These are phyloP conservation scores for Pythium volutum DNA, from an alignment of 352 stramenopile species.

Conservation along the genomic window DNA sequence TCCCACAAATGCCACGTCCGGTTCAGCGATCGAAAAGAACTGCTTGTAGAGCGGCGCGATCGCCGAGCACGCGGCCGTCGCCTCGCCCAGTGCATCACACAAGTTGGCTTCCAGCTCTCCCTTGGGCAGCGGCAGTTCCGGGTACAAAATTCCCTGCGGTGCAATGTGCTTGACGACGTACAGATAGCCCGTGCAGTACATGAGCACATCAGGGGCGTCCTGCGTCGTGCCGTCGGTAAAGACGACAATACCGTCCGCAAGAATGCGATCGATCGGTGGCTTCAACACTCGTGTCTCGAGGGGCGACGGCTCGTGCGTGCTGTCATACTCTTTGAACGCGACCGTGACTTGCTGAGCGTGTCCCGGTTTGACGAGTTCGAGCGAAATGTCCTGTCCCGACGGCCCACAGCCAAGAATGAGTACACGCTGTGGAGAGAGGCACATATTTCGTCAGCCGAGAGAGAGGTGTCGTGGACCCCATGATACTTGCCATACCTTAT, in stretches of 20 bases:
- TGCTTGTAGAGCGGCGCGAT: slow-evolving; percentile 78
- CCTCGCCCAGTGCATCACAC: slow-evolving; percentile 32
- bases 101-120: slow-evolving; percentile 23
- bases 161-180: slow-evolving; percentile 60
- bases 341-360: slow-evolving; percentile 51
- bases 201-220: slow-evolving; percentile 59
- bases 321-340: slow-evolving; percentile 26
- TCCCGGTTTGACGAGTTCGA: slow-evolving; percentile 47
- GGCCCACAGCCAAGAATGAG: slow-evolving; percentile 64
- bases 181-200: slow-evolving; percentile 75
- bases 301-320: background rate
- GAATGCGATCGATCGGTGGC: slow-evolving; percentile 48
- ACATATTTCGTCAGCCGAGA: background rate
- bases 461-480: background rate
- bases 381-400: slow-evolving; percentile 76
- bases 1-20: slow-evolving; percentile 66
- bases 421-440: slow-evolving; percentile 34
- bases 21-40: slow-evolving; percentile 73
- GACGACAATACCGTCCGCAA: slow-evolving; percentile 43
- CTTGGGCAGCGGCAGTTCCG: slow-evolving; percentile 9
- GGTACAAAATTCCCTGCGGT: slow-evolving; percentile 47
- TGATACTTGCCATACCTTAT: slow-evolving; percentile 18
- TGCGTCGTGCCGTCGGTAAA: slow-evolving; percentile 59
- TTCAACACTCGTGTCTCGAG: slow-evolving; percentile 44
- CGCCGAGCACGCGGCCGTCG: slow-evolving; percentile 28